phyloP scores from a whole-genome alignment of 306 rosid genomes.

The Prunus mira region DNA sequence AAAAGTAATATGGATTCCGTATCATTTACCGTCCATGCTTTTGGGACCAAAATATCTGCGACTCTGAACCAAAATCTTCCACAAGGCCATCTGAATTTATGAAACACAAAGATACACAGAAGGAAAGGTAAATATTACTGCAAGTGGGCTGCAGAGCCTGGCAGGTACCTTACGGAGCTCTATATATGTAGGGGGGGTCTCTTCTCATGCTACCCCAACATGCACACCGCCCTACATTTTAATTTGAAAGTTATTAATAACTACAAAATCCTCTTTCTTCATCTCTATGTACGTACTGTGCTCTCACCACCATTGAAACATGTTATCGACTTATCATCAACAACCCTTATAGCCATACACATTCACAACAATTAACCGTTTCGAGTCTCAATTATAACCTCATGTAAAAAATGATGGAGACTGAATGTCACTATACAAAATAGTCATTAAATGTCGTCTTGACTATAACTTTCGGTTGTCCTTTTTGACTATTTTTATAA shows the following conservation, averaged over 20 bases:
- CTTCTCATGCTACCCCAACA: neutral
- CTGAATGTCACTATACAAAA: no score
- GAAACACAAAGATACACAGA: neutral
- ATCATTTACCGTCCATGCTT: slow-evolving; percentile 22
- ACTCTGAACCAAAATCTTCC: slow-evolving; percentile 9
- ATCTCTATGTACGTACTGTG: neutral
- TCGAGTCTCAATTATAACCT: no score
- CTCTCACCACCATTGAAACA: slow-evolving; percentile 12
- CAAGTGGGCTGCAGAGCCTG: slow-evolving; percentile 11
- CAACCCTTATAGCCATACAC: neutral
- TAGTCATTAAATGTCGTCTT: no score
- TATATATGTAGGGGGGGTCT: neutral
- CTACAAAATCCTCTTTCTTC: neutral
- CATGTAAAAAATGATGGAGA: no score
- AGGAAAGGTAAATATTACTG: neutral
- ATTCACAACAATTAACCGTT: neutral
- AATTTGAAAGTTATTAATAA: no score
- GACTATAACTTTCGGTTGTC: no score
- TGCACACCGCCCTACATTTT: neutral
- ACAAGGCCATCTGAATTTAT: neutral
- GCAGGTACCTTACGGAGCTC: slow-evolving; percentile 1
- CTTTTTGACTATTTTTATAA: no score
- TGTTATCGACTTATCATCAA: neutral
- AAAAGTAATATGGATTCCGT: neutral
- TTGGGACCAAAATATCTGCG: slow-evolving; percentile 45